Percentiles rank a stretch among this genome's conserved stretches.
These are phyloP conservation scores for Niebla homalea DNA, from an alignment of 495 filamentous ascomycete species.

Conservation along the genomic window DNA sequence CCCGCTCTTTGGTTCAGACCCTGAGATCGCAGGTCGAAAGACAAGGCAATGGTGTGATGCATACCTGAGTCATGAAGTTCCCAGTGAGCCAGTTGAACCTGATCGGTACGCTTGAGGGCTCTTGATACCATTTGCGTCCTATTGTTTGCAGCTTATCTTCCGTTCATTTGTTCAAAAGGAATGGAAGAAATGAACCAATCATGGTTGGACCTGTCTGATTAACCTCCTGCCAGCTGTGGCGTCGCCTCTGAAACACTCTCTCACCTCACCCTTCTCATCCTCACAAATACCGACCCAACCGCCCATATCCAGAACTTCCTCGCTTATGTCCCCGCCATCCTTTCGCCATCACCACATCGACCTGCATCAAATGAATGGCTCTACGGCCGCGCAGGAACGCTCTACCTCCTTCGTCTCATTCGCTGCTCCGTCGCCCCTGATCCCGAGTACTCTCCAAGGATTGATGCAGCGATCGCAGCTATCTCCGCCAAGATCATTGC, in stretches of 20 bases:
- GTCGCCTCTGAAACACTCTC: constrained; percentile 42
- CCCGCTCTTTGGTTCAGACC: constrained; percentile 30
- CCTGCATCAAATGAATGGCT: constrained; percentile 36
- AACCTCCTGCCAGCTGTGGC: constrained; percentile 30
- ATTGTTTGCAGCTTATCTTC: not conserved
- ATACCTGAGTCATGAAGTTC: constrained; percentile 20
- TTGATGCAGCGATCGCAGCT: constrained; percentile 11
- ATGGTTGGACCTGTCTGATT: not conserved
- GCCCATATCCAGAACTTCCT: constrained; percentile 31
- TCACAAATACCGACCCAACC: constrained; percentile 28
- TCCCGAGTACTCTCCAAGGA: not conserved
- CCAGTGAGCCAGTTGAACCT: constrained; percentile 14
- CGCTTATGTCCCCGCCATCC: constrained; percentile 23
- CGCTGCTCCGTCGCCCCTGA: constrained; percentile 13
- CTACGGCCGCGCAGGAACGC: constrained; percentile 46
- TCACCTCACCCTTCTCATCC: constrained; percentile 36
- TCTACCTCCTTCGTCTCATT: constrained; percentile 41
- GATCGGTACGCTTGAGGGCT: not conserved
- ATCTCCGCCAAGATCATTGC: constrained; percentile 24
- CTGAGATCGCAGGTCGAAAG: constrained; percentile 30
- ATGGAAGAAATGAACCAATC: too few relatives aligned
- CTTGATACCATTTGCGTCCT: not conserved
- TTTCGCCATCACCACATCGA: constrained; percentile 21
- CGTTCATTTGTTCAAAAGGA: too few relatives aligned
- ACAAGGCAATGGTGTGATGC: constrained; percentile 31